Base-by-base conservation (phyloP, 1,139 yeast species). In the Blastobotrys proliferans region DNA sequence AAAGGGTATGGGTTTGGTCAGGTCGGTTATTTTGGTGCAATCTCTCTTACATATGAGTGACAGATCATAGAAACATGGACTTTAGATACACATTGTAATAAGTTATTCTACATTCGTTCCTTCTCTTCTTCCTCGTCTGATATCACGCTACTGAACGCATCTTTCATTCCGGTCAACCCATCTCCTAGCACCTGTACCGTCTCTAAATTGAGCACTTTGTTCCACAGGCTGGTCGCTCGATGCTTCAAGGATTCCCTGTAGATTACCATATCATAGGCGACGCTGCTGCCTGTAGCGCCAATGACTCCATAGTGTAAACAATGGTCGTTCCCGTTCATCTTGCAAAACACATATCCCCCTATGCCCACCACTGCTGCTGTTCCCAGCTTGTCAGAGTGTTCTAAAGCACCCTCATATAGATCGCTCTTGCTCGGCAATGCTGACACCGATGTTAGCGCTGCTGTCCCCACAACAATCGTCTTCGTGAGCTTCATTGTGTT, bases 51-150 rank as follows among this genome's bases (percentile, higher is more conserved):
- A n/a, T n/a, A n/a, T n/a, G n/a, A n/a, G n/a, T 77, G 56, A 80
- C 85, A 2, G 85, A 80, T 52, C 66, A 67, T 40, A 77, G 79
- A 56, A 80, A 80, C 55, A 74, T 73, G 17, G 70, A 68, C 50
- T 80, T 80, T 57, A 69, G 84, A 54, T 80, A 80, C 32, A 44
- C 35, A n/a, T 19, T 47, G 37, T 47, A 43, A n/a, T 5, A n/a
- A 10, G 9, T 14, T 27, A 3, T 16, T 18, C 3, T 31, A 17
- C 19, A 6, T 14, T 31, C 10, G 4, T 14, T 13, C 20, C 2
- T 26, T 26, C n/a, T 13, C 20, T 13, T 33, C 36, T n/a, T 33
- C 36, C 20, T 21, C 26, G 6, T 17, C 36, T 16, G 26, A 5
- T n/a, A 5, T 17, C 2, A 35, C 3, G 2, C 3, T 17, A 2